Base-by-base conservation (phyloP, 2,329 filamentous ascomycete species). In the Xenosphaeropsis pyriputrescens region DNA sequence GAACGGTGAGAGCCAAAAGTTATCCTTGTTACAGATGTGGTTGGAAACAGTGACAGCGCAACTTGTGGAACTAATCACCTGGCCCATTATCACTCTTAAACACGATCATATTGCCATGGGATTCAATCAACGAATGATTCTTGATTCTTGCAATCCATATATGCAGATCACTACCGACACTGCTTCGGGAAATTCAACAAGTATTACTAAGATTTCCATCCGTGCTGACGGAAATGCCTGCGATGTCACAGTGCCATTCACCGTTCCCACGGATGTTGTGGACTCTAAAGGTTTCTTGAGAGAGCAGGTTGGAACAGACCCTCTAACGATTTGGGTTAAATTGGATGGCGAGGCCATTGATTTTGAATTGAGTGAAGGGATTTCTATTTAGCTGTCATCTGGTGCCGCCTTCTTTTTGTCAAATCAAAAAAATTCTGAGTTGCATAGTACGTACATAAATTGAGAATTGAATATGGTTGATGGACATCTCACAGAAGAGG, bases 221-320 rank as follows among this genome's bases (percentile, higher is more conserved):
- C 70, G 57, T 50, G 33, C 70, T 64, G 39, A 36, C 17, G 39
- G 37, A 26, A 45, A 45, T 32, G 39, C 36, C 7, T 52, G 50
- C 41, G 35, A 37, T 32, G 42, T 43, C 14, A 41, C 46, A 6
- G 22, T 52, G n/a, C 49, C 49, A 11, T 36, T 51, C 29, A 52
- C 50, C 2, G 32, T 52, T 30, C 71, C 72, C 1, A 43, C 37
- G 2, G 2, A 44, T 2, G 47, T 50, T 2, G 45, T 38, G 4
- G 29, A 43, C 26, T 44, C 45, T 4, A 18, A 45, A 45, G 42
- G 44, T 11, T 42, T 39, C 14, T 46, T 37, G 18, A 41, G 32
- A 13, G 49, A 52, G 34, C 70, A 78, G 47, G 54, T 72, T 52
- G 74, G 73, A 13, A 63, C 48, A 32, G 68, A 72, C 50, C 66